phyloP scores from a whole-genome alignment of 768 basidiomycete species.

The Cystobasidiopsis lactophilus region DNA sequence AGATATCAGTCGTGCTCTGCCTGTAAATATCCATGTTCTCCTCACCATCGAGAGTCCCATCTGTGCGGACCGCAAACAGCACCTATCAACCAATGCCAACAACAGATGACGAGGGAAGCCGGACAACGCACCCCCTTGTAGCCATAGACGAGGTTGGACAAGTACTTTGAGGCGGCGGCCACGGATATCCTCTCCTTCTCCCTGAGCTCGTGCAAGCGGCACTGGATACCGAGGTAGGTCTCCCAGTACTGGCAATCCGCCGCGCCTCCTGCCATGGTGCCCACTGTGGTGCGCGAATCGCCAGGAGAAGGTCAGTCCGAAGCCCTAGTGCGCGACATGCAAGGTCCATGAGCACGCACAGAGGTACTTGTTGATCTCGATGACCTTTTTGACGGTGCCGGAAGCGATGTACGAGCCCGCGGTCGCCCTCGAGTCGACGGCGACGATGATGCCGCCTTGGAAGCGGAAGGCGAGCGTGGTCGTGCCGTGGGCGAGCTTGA shows the following conservation, averaged over 20 bases:
- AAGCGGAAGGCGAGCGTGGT: slow-evolving; percentile 95
- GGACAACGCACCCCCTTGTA: slow-evolving; percentile 68
- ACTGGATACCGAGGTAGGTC: slow-evolving; percentile 95
- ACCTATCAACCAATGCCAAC: not conserved
- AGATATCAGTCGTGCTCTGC: not conserved
- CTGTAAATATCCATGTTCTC: not conserved
- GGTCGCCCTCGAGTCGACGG: slow-evolving; percentile 94
- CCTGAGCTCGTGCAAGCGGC: slow-evolving; percentile 83
- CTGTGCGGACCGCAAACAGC: too few relatives aligned
- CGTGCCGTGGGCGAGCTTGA: slow-evolving; percentile 97
- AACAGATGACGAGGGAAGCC: not conserved
- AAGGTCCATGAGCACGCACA: slow-evolving; percentile 12
- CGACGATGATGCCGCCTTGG: slow-evolving; percentile 92
- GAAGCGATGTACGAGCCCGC: slow-evolving; percentile 74
- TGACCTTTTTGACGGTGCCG: slow-evolving; percentile 36
- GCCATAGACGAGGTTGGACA: slow-evolving; percentile 86
- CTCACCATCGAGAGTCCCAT: not conserved
- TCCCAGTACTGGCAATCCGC: slow-evolving; percentile 86
- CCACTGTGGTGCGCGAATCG: too few relatives aligned
- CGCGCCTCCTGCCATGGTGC: slow-evolving; percentile 98
- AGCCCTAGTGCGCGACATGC: too few relatives aligned
- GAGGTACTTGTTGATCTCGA: slow-evolving; percentile 95
- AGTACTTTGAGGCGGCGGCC: slow-evolving; percentile 93
- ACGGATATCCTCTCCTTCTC: slow-evolving; percentile 93
- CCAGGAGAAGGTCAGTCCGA: too few relatives aligned